phyloP scores from a whole-genome alignment of 345 rosid species.

The Brassica nigra region DNA sequence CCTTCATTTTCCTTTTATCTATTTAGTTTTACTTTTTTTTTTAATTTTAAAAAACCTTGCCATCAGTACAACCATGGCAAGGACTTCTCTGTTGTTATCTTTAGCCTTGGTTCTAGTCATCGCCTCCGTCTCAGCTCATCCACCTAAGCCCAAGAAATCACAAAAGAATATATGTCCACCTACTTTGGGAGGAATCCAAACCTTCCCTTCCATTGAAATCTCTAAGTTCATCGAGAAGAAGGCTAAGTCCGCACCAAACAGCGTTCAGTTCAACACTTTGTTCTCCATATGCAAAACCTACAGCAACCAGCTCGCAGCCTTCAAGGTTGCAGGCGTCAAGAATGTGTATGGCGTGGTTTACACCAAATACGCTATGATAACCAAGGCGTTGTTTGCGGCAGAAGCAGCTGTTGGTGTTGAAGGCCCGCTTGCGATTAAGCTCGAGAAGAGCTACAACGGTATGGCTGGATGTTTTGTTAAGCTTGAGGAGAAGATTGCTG shows the following conservation, averaged over 20 bases:
- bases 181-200: slow-evolving; percentile 21
- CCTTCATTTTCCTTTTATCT: slow-evolving; percentile 27
- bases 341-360: not conserved
- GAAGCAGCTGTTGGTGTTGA: slow-evolving; percentile 17
- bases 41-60: not conserved
- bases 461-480: slow-evolving; percentile 14
- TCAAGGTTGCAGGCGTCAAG: not conserved
- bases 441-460: not conserved
- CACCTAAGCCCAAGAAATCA: slow-evolving; percentile 15
- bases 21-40: not conserved
- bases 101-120: slow-evolving; percentile 35
- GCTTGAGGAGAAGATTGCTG: not conserved
- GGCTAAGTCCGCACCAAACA: not conserved
- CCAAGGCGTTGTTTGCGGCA: not conserved
- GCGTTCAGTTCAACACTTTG: not conserved
- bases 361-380: not conserved
- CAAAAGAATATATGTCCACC: slow-evolving; percentile 8
- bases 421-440: not conserved
- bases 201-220: slow-evolving; percentile 16
- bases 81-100: slow-evolving; percentile 41
- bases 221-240: not conserved
- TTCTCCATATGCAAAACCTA: slow-evolving; percentile 21
- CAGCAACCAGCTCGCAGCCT: not conserved
- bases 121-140: slow-evolving; percentile 26
- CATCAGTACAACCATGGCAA: slow-evolving; percentile 39